Percentiles rank a stretch among this genome's conserved stretches.
phyloP scores from a whole-genome alignment of 2,329 filamentous ascomycete genomes.

The Penicillium sp. region DNA sequence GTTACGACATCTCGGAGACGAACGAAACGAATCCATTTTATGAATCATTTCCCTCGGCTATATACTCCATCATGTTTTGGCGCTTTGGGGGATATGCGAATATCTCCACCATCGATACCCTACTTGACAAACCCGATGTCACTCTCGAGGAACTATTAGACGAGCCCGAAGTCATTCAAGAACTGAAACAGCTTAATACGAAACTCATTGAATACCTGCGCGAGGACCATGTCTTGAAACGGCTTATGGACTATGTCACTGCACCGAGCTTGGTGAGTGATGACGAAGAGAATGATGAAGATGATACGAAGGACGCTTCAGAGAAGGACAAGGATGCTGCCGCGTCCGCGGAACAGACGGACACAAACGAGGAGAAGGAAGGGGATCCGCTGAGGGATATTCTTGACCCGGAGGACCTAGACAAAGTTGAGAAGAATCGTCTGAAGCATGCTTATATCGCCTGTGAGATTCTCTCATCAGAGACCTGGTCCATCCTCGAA shows the following conservation, averaged over 20 bases:
- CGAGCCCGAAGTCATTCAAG: constrained; percentile 93
- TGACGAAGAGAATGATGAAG: constrained; percentile 53
- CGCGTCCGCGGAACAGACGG: constrained; percentile 15
- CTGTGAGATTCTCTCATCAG: constrained; percentile 88
- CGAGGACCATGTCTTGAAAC: constrained; percentile 79
- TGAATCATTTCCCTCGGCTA: constrained; percentile 36
- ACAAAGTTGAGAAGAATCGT: constrained; percentile 84
- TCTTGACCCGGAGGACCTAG: constrained; percentile 48
- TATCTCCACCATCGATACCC: constrained; percentile 91
- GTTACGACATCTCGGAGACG: constrained; percentile 28
- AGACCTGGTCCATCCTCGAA: constrained; percentile 96
- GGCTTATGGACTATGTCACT: constrained; percentile 85
- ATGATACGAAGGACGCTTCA: constrained; percentile 43
- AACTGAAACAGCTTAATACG: constrained; percentile 96
- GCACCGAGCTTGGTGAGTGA: constrained; percentile 62
- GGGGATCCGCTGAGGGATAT: constrained; percentile 35
- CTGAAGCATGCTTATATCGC: constrained; percentile 92
- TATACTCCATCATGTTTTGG: constrained; percentile 87
- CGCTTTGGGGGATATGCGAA: constrained; percentile 98
- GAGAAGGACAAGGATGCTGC: constrained; percentile 30
- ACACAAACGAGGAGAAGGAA: constrained; percentile 38
- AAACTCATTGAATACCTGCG: constrained; percentile 96
- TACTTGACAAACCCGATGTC: constrained; percentile 93
- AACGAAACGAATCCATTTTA: constrained; percentile 31
- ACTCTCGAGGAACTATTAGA: constrained; percentile 93